Conservation (phyloP, 2,329 filamentous ascomycete species). For the Arachnomyces sp. region DNA sequence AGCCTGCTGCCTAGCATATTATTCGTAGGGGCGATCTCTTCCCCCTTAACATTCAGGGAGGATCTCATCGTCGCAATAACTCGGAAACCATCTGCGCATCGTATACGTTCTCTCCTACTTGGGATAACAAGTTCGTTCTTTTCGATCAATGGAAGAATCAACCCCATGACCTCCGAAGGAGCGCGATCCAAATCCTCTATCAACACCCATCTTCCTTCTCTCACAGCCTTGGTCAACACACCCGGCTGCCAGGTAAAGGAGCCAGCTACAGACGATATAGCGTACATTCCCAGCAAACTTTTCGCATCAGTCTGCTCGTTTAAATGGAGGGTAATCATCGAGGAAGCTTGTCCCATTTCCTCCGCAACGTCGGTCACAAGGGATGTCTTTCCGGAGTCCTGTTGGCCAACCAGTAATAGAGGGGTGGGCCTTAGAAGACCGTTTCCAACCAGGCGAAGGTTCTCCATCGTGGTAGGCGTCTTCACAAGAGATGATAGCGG, state of each 20-base stretch:
- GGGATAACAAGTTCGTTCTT: constrained; percentile 84
- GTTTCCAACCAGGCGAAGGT: constrained; percentile 60
- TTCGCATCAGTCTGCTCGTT: constrained; percentile 99
- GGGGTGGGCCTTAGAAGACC: constrained; percentile 62
- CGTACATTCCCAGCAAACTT: constrained; percentile 88
- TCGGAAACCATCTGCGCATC: constrained; percentile 74
- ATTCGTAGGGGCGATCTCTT: constrained; percentile 59
- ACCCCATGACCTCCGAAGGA: constrained; percentile 89
- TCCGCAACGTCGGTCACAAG: constrained; percentile 73
- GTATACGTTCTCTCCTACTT: constrained; percentile 75
- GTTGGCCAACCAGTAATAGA: constrained; percentile 69
- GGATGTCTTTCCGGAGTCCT: constrained; percentile 86
- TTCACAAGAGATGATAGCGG: constrained; percentile 52
- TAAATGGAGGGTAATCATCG: constrained; percentile 87
- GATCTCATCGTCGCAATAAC: constrained; percentile 88
- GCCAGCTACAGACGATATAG: constrained; percentile 75
- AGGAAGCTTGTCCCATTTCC: constrained; percentile 66
- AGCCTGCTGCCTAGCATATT: constrained; percentile 74
- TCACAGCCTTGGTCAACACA: constrained; percentile 86
- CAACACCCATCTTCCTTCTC: constrained; percentile 89
- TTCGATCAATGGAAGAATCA: constrained; percentile 85
- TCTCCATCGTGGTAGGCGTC: constrained; percentile 64
- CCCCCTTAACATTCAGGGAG: constrained; percentile 53
- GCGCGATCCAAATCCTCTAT: constrained; percentile 96
- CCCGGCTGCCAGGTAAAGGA: constrained; percentile 89